phyloP scores from a whole-genome alignment of 305 asterid genomes.

The Solanum hybrid region DNA sequence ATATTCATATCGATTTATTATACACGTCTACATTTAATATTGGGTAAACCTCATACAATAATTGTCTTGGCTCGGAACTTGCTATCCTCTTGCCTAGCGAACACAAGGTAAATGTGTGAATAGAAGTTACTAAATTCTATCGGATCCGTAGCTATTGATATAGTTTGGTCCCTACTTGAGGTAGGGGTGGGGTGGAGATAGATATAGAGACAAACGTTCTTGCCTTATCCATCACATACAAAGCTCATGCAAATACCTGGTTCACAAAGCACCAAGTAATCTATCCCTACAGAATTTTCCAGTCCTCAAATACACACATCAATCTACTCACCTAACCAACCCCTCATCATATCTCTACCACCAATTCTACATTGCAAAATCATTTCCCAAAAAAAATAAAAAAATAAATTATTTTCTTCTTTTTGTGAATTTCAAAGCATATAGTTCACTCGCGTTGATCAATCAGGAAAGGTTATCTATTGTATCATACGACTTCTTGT shows the following conservation, averaged over 20 bases:
- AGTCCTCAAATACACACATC: constrained; percentile 17
- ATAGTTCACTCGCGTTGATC: neutral
- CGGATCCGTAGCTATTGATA: neutral
- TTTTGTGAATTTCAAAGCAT: neutral
- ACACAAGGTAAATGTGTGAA: neutral
- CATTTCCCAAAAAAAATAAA: neutral
- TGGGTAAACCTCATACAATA: neutral
- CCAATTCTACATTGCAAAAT: neutral
- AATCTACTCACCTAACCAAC: neutral
- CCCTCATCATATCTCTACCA: neutral
- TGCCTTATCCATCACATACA: constrained; percentile 54
- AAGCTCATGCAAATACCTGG: constrained; percentile 40
- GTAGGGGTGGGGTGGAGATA: neutral
- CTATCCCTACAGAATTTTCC: constrained; percentile 19
- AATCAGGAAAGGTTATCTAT: neutral
- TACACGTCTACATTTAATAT: neutral
- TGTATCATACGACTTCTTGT: neutral
- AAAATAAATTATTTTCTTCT: neutral
- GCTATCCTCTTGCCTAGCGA: neutral
- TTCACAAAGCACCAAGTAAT: constrained; percentile 29
- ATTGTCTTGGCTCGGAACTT: neutral
- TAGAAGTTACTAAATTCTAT: neutral
- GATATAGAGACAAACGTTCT: constrained; percentile 21
- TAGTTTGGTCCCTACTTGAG: neutral
- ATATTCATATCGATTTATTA: neutral